Evolutionary conservation across 495 filamentous ascomycete genomes (phyloP), one percentile per base, ranked within the genome.

Genomic region (Cryomyces minteri): DNA sequence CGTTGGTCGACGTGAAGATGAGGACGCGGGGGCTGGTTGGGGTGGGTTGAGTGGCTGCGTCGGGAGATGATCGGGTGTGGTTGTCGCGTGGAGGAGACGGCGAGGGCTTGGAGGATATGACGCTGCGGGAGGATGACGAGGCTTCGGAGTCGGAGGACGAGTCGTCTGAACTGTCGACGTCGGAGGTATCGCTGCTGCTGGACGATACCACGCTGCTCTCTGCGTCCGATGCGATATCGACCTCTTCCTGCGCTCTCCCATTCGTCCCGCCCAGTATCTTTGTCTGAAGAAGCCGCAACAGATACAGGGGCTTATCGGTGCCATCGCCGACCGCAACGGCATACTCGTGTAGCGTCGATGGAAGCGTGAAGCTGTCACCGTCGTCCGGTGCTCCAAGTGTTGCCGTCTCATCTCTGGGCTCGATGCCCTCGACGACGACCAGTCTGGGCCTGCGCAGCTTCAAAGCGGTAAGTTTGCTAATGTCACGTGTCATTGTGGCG

Each of bases 401-500:
- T 4, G 5, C 29, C 33, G 31, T 31, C 4, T 10, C 29, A 11
- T 36, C 11, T 60, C 54, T 5, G 58, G 59, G 18, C 52, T 58
- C 0, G 58, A 51, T 39, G 60, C 56, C 51, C 1, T 67, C 79
- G 8, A 95, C 70, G 6, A 87, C 69, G 4, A 96, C 71, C 48
- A 95, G 63, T 42, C 71, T 77, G 8, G 90, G 90, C 48, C 79
- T 70, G 2, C 67, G 66, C 18, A 98, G 70, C 45, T 73, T 81
- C 40, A 98, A 58, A 0, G 69, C 74, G 38, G 76, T 79, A 40
- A 98, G 58, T 48, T 86, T 83, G 12, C 80, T 79, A 33, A 93
- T 66, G 58, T 96, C 88, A 31, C 74, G 70, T 2, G 86, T 94
- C 83, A 98, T 93, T 0, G 92, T 95, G 6, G 90, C 90, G 57